Percentiles rank a stretch among this genome's conserved stretches.
Conservation (phyloP, 441 rosid species). For the Francoa sonchifolia region DNA sequence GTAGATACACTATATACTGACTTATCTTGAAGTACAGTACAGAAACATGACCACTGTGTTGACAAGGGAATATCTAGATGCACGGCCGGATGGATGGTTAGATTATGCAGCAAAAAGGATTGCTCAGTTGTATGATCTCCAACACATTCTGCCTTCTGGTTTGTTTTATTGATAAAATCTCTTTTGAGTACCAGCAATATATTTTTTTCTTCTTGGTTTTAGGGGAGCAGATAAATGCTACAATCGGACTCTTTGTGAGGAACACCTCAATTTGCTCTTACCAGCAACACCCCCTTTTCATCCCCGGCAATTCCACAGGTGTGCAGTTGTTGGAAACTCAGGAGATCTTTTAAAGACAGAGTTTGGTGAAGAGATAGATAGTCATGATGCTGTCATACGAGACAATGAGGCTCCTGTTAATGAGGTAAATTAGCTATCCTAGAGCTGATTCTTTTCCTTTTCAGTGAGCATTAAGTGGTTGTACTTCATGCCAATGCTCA, state of each 20-base stretch:
- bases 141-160: conserved; percentile 1
- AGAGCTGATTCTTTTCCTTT: not conserved
- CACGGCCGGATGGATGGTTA: conserved; percentile 93
- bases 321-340: conserved; percentile 95
- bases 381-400: conserved; percentile 86
- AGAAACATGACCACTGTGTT: conserved; percentile 95
- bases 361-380: conserved; percentile 83
- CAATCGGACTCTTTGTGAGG: conserved; percentile 83
- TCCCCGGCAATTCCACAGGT: conserved; percentile 71
- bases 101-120: conserved; percentile 94
- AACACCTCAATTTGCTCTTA: conserved; percentile 67
- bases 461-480: no score
- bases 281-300: conserved; percentile 85
- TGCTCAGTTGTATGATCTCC: conserved; percentile 63
- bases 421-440: conserved; percentile 31
- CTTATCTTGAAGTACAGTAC: conserved; percentile 49
- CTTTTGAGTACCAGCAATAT: not conserved
- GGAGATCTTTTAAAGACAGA: conserved; percentile 85
- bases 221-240: conserved; percentile 87
- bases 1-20: conserved; percentile 14
- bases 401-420: conserved; percentile 97
- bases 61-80: conserved; percentile 88
- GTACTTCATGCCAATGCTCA: no score
- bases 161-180: not conserved
- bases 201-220: conserved; percentile 14